Evolutionary conservation across 441 rosid species (phyloP), one percentile per base, ranked within the genome.

Genomic region (Populus hybrid): DNA sequence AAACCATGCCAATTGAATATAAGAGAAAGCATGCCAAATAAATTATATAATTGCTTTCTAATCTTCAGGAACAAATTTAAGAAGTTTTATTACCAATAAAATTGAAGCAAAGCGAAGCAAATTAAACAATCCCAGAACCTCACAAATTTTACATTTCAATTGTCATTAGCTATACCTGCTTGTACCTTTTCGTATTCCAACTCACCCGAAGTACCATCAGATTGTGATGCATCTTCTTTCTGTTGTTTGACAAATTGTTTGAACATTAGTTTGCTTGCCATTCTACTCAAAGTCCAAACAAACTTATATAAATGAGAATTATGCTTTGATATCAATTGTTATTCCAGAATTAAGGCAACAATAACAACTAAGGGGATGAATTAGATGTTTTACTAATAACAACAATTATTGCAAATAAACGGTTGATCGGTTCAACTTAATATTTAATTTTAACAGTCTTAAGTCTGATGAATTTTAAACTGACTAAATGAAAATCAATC

Each of bases 171-270:
- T 35, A 38, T 46, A 20, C 69, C 80, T 35, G 34, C 79, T 73
- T 76, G 81, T 84, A 87, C 87, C 30, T 35, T 77, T 72, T n/a
- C 69, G 63, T 80, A 61, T 65, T 79, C 61, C 77, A 75, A 76
- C 69, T 84, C 85, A 23, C 79, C 69, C 67, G 88, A 72, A 81
- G 83, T 78, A 69, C 86, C 88, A 26, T 85, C 81, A 24, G 90
- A 77, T 76, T 76, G 88, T 57, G 82, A 74, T 77, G 79, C 74
- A 69, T 89, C 90, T 80, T 86, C 79, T 73, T 81, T 83, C 77
- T 73, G 85, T 79, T 81, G 75, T 84, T 88, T 92, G 57, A 88
- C 91, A 81, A 94, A 94, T 80, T 90, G 97, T 87, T 24, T 24
- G 24, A 24, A 24, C 24, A 24, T 24, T 24, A 24, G 24, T 24